Base-by-base conservation (phyloP, 768 basidiomycete species). In the Auriscalpium vulgare region DNA sequence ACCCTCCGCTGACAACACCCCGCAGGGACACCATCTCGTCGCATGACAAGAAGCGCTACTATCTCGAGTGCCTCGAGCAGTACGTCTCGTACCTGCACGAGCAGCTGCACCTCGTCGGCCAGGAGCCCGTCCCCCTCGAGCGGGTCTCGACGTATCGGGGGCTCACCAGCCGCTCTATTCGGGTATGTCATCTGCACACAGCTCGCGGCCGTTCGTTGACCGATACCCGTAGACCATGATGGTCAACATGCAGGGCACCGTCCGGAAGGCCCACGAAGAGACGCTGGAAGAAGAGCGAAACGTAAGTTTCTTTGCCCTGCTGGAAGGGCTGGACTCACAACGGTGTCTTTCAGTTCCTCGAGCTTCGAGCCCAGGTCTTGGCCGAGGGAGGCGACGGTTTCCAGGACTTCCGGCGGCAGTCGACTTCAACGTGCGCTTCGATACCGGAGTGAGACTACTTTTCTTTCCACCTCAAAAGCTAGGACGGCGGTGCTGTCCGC, bases 11-110 rank as follows among this genome's bases (percentile, higher is more conserved):
- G 43, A 55, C 36, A n/a, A 37, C 53, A 11, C 4, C 8, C 1
- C 8, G 58, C 40, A 85, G 84, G 1, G 87, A 88, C 51, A 75
- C 76, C n/a, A 87, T 89, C 54, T 84, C 87, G 3, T 87, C 85
- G 7, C 87, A 89, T 62, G 87, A 88, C 63, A 88, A 88, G 63
- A 88, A 88, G 62, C 72, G 87, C 2, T 77, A 83, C 62, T 88
- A 88, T 63, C 75, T 88, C 21, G 85, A 86, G 61, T 85, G 83
- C 60, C 68, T 89, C 8, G 87, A 89, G 60, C 78, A 84, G 56
- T 89, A 88, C 65, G 79, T 87, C 13, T 65, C 76, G 34, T 87
- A 81, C 62, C 72, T 88, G 10, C 84, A 86, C 59, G 75, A 85
- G 34, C 83, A 84, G 55, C 71, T 86, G 43, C 70, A 70, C 0